These are phyloP conservation scores for Guadua angustifolia DNA, from an alignment of 176 grass and related monocot genomes.

Conservation along the genomic window DNA sequence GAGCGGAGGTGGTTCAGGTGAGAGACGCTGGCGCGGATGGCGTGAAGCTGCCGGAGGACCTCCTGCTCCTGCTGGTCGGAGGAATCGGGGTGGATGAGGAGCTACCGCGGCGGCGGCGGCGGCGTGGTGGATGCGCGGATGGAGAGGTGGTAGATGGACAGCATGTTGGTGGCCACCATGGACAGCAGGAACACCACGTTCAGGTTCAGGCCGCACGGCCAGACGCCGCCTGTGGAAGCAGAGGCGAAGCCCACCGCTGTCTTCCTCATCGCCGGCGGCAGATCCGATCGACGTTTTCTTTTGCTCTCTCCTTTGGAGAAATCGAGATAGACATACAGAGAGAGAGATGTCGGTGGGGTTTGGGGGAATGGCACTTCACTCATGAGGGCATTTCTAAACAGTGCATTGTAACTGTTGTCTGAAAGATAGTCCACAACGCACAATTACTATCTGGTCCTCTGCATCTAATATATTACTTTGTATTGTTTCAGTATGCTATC, in stretches of 20 bases:
- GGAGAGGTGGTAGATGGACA: constrained; percentile 96
- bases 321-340: no score
- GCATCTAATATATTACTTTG: neutral
- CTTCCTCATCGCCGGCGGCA: constrained; percentile 42
- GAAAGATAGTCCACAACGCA: neutral
- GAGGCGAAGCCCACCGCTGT: constrained; percentile 34
- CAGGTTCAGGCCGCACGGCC: constrained; percentile 47
- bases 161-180: constrained; percentile 92
- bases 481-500: constrained; percentile 25
- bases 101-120: constrained; percentile 29
- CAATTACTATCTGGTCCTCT: neutral
- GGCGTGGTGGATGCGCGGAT: constrained; percentile 40
- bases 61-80: neutral
- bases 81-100: neutral
- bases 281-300: constrained; percentile 23
- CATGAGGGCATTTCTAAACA: neutral
- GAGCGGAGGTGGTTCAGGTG: constrained; percentile 79
- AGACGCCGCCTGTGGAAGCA: constrained; percentile 5
- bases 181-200: constrained; percentile 75
- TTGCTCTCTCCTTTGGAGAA: no score
- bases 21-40: constrained; percentile 80
- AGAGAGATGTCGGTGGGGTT: no score
- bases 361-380: no score
- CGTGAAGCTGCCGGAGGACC: constrained; percentile 74
- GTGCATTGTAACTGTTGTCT: constrained; percentile 1